phyloP scores from a whole-genome alignment of 73 alveolate species.

The Paramecium tetraurelia region DNA sequence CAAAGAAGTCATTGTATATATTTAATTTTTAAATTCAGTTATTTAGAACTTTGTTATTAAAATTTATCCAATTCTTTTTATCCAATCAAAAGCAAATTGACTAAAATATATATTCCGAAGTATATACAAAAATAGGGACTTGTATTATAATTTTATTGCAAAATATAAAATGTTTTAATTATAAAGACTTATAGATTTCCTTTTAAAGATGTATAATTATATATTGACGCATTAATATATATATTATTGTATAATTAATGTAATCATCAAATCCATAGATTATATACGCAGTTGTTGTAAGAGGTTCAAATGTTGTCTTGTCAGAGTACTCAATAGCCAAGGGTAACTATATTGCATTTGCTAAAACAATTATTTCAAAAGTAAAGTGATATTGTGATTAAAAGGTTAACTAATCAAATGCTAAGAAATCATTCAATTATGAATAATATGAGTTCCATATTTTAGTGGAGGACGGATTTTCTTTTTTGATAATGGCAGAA shows the following conservation, averaged over 20 bases:
- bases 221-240: background rate
- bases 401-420: conserved; percentile 37
- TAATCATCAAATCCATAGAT: conserved; percentile 16
- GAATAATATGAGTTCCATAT: conserved; percentile 54
- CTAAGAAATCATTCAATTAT: conserved; percentile 43
- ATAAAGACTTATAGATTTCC: background rate
- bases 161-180: background rate
- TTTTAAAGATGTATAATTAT: background rate
- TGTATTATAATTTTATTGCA: background rate
- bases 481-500: conserved; percentile 63
- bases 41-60: too few species aligned
- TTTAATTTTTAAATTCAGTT: too few species aligned
- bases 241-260: background rate
- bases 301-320: background rate
- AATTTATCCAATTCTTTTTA: too few species aligned
- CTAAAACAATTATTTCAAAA: conserved; percentile 18
- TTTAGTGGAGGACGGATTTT: conserved; percentile 45
- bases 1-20: too few species aligned
- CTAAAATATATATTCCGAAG: too few species aligned
- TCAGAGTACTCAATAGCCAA: conserved; percentile 23
- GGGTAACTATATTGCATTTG: conserved; percentile 36
- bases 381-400: background rate
- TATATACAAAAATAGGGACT: background rate
- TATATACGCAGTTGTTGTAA: conserved; percentile 23
- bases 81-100: too few species aligned